These are phyloP conservation scores for Saccharomycopsis sp. DNA, from an alignment of 805 yeast genomes.

Conservation along the genomic window DNA sequence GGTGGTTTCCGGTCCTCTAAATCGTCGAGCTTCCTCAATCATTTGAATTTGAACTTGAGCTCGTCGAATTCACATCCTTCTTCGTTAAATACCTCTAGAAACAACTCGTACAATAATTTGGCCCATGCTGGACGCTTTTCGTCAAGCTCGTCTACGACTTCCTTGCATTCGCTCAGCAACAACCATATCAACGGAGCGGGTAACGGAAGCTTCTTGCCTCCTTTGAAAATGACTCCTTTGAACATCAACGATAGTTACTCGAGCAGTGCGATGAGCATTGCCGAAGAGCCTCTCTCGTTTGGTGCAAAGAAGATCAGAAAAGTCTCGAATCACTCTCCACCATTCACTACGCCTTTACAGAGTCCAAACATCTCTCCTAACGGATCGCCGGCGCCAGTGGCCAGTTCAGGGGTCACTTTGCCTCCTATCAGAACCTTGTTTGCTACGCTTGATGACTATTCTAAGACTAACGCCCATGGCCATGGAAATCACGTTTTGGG, in stretches of 20 bases:
- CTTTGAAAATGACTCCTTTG: conserved; percentile 12
- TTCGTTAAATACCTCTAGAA: conserved; percentile 35
- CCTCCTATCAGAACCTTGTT: conserved; percentile 18
- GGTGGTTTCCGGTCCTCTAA: conserved; percentile 10
- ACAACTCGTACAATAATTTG: conserved; percentile 25
- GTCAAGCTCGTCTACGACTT: conserved; percentile 9
- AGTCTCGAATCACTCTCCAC: conserved; percentile 8
- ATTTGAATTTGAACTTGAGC: not conserved
- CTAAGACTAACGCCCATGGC: not conserved
- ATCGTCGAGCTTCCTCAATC: conserved; percentile 7
- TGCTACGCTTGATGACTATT: conserved; percentile 14
- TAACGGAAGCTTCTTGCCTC: not conserved
- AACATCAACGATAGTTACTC: not conserved
- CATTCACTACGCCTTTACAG: conserved; percentile 16
- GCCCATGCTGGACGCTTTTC: conserved; percentile 5
- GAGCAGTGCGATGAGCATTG: not conserved
- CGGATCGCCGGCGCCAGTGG: not conserved
- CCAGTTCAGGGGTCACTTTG: conserved; percentile 3
- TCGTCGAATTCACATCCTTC: conserved; percentile 35
- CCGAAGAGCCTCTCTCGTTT: conserved; percentile 15
- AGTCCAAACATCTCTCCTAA: conserved; percentile 15
- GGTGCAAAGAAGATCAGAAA: conserved; percentile 10
- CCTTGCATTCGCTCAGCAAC: conserved; percentile 13
- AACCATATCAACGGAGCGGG: not conserved
- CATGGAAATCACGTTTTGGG: not conserved